Evolutionary conservation across 345 rosid species (phyloP).

Genomic region (Lepidium africanum): DNA sequence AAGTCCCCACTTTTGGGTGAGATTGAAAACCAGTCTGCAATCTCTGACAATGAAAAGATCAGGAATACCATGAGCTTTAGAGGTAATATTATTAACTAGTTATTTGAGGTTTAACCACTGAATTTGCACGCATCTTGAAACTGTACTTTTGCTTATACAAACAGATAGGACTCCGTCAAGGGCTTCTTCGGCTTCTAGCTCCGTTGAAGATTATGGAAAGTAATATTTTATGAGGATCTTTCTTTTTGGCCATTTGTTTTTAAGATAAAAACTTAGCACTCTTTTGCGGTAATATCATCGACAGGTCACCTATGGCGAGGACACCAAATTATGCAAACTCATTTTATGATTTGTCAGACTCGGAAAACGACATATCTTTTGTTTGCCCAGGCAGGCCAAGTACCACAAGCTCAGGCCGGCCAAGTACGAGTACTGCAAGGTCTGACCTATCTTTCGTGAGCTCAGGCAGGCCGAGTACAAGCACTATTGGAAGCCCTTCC

Average conservation of each 20-base stretch:
- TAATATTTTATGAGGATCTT: constrained; percentile 25
- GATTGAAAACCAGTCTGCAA: constrained; percentile 31
- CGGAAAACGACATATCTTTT: constrained; percentile 68
- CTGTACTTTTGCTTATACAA: constrained; percentile 2
- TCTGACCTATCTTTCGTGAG: constrained; percentile 80
- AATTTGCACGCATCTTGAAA: not conserved
- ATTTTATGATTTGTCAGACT: constrained; percentile 41
- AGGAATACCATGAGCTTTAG: constrained; percentile 32
- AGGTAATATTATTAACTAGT: constrained; percentile 35
- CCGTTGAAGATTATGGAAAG: constrained; percentile 50
- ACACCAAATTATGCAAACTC: constrained; percentile 32
- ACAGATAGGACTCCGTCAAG: constrained; percentile 42
- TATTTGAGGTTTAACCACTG: not conserved
- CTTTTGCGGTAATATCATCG: not conserved
- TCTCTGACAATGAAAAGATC: constrained; percentile 26
- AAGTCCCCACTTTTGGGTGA: constrained; percentile 55
- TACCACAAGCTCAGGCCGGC: constrained; percentile 22
- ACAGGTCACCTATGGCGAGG: constrained; percentile 52
- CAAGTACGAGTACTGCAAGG: constrained; percentile 28
- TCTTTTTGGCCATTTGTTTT: not conserved
- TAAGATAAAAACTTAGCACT: not conserved
- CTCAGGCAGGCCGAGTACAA: constrained; percentile 72
- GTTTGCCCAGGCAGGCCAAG: constrained; percentile 26
- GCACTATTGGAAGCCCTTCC: constrained; percentile 38
- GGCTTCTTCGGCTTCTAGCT: constrained; percentile 40